phyloP scores from a whole-genome alignment of 768 basidiomycete species.

The Boletus rubropictus region DNA sequence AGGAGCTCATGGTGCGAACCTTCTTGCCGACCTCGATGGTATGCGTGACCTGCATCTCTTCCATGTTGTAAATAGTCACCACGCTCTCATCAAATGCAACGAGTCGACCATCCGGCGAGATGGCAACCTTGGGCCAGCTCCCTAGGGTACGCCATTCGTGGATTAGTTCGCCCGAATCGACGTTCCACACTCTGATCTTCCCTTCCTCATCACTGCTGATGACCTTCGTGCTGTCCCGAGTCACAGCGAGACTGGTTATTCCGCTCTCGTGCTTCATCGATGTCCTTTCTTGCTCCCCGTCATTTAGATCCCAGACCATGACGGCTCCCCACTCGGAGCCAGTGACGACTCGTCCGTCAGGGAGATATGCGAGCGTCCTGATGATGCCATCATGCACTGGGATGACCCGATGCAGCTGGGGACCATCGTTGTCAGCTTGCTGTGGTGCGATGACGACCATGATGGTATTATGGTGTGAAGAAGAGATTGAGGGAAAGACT shows the following conservation, averaged over 20 bases:
- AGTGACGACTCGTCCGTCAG: slow-evolving; percentile 1
- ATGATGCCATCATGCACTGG: background rate
- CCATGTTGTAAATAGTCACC: background rate
- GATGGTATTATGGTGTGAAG: background rate
- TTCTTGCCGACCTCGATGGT: background rate
- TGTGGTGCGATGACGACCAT: background rate
- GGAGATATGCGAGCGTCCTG: background rate
- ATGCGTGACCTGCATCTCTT: background rate
- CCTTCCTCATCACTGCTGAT: background rate
- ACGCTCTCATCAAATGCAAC: background rate
- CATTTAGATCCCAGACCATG: background rate
- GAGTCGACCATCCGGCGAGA: background rate
- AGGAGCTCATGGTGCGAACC: slow-evolving; percentile 10
- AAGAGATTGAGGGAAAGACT: too few species aligned
- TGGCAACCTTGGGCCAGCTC: background rate
- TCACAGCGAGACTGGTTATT: background rate
- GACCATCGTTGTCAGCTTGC: background rate
- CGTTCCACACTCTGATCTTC: slow-evolving; percentile 1
- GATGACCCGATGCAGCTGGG: background rate
- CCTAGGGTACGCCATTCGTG: background rate
- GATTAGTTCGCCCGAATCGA: background rate
- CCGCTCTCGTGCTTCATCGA: background rate
- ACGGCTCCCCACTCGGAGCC: background rate
- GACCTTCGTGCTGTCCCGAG: background rate
- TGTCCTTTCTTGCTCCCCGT: background rate